A percentile compares a stretch with the other conserved stretches of the same genome.
Evolutionary conservation across 768 basidiomycete species (phyloP).

Genomic region (Termitomyces sp.): DNA sequence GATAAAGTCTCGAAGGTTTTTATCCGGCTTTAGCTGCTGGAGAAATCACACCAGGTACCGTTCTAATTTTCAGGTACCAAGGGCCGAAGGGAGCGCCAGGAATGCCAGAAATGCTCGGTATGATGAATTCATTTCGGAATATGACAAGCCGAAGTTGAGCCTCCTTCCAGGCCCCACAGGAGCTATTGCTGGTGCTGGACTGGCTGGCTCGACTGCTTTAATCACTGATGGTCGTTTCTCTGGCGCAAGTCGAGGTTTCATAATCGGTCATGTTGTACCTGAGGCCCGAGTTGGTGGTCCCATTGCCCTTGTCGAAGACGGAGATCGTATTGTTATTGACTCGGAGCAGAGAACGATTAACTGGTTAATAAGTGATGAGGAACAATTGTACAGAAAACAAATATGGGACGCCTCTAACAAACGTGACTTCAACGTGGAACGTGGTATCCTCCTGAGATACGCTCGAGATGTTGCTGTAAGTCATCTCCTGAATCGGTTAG

Average conservation of each 20-base stretch:
- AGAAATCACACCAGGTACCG: constrained; percentile 70
- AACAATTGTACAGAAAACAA: constrained; percentile 52
- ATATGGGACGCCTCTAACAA: constrained; percentile 72
- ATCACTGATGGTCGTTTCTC: constrained; percentile 91
- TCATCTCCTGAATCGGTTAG: constrained; percentile 11
- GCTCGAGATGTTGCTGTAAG: constrained; percentile 84
- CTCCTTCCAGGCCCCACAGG: constrained; percentile 59
- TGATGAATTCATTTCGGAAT: not conserved
- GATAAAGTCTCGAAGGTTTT: constrained; percentile 55
- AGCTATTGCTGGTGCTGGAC: constrained; percentile 80
- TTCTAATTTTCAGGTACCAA: constrained; percentile 82
- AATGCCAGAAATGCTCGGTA: constrained; percentile 74
- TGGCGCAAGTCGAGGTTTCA: constrained; percentile 60
- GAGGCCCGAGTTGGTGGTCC: constrained; percentile 78
- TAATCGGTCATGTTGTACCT: constrained; percentile 53
- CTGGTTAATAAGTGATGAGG: constrained; percentile 69
- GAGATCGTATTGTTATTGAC: constrained; percentile 76
- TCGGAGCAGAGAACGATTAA: constrained; percentile 57
- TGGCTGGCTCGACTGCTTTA: constrained; percentile 71
- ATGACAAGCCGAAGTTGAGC: not conserved
- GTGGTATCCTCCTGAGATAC: constrained; percentile 76
- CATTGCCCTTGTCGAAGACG: constrained; percentile 82
- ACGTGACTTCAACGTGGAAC: constrained; percentile 56
- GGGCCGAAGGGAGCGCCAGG: constrained; percentile 91
- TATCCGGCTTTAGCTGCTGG: constrained; percentile 70